Base-by-base conservation (phyloP, 2,329 filamentous ascomycete species). In the Acephala macrosclerotiorum region DNA sequence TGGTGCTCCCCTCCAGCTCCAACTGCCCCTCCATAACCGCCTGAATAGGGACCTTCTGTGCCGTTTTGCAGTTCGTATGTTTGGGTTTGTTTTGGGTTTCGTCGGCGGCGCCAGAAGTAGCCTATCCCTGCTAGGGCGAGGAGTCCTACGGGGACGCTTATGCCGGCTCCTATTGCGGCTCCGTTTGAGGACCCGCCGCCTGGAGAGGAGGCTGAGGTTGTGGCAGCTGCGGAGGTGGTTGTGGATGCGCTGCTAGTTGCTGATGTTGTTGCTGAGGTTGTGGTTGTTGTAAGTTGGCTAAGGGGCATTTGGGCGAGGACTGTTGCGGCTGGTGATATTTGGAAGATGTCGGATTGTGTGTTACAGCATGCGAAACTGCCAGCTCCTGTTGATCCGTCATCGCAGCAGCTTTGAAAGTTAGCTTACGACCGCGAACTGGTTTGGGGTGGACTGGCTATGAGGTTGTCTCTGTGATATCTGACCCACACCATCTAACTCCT, bases 401-500 rank as follows among this genome's bases (percentile, higher is more conserved):
- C 68, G 40, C 69, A 71, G 49, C 69, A 71, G 58, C 65, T 67
- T 26, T 40, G 6, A 12, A 40, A 45, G n/a, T 62, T 40, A 62
- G 55, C 35, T 22, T 38, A 1, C 3, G 14, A 12, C n/a, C 49
- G 18, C 18, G 38, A 12, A 45, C 4, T 12, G 26, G 14, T 35
- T 25, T 16, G 12, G 40, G 16, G 11, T 20, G n/a, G n/a, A 60
- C 67, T 56, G 61, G 67, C 68, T 73, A 73, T 64, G 67, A 26
- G 35, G 66, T 73, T 33, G 70, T 71, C n/a, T 56, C 22, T 40
- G 65, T 68, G 18, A 73, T 68, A 35, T 61, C 60, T 20, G 66
- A 62, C 35, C 63, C 56, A 49, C 71, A 73, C 36, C 64, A 72
- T 55, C 71, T 62, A 12, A 73, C 65, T 26, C 71, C 71, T 1